Base-by-base conservation (phyloP, 2,329 filamentous ascomycete species). In the Colletotrichum ledebouriae region DNA sequence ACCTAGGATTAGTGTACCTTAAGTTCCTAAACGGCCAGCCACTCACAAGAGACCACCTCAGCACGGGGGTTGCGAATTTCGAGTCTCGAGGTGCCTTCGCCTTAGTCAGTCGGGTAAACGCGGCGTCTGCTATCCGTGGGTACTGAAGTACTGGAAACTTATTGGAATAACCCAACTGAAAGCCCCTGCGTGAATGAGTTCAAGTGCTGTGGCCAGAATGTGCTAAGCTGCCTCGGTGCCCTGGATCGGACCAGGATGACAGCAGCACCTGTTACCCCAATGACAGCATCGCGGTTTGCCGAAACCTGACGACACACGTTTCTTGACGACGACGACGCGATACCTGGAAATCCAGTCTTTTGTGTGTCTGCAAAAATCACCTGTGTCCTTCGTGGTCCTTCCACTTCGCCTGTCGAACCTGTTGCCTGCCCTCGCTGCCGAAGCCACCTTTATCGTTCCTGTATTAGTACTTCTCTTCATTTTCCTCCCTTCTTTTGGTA, bases 241-340 rank as follows among this genome's bases (percentile, higher is more conserved):
- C 39, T 63, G 57, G 29, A 17, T 50, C 34, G 64, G 17, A 68
- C 61, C 41, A 60, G 65, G 65, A 59, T 68, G 59, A 41, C 64
- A 64, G 53, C 65, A 67, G 53, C 22, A 44, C 47, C 20, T 4
- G 29, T 20, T 53, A 59, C 60, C 47, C 52, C 65, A 68, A 65
- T 68, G 65, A 65, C 61, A 65, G 49, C 65, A 68, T 68, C 61
- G 56, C 41, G 41, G 49, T 60, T 47, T 25, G 46, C 47, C 60
- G 47, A 65, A 65, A 68, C 61, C 42, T 63, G 47, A 69, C 55
- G 46, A 70, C 62, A 61, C 59, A 60, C 37, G 53, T 22, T 29
- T 22, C 42, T 9, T 29, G 15, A 42, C 42, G 49, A 60, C 33
- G 39, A 60, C 60, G 39, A 67, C 65, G 61, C 65, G 65, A 68